These are phyloP conservation scores for Kuraishia capsulata DNA, from an alignment of 805 yeast genomes.

Conservation along the genomic window DNA sequence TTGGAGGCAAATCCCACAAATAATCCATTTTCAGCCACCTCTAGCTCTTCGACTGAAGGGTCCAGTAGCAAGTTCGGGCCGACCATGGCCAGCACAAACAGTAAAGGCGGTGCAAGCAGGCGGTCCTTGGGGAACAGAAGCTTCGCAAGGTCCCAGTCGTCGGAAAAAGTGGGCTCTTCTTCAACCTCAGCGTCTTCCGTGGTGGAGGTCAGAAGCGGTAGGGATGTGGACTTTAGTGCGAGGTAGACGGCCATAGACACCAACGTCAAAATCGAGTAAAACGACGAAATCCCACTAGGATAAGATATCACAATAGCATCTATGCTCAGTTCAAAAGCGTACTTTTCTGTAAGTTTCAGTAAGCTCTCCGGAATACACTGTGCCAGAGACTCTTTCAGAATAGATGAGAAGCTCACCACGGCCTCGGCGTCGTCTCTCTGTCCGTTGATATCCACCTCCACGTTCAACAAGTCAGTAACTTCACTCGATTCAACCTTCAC, in stretches of 20 bases:
- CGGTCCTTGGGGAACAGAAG: constrained; percentile 30
- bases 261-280: constrained; percentile 42
- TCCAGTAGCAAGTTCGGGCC: constrained; percentile 67
- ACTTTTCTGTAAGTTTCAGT: constrained; percentile 60
- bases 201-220: constrained; percentile 66
- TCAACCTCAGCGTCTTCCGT: constrained; percentile 61
- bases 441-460: constrained; percentile 78
- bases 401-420: constrained; percentile 53
- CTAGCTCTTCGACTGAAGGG: constrained; percentile 85
- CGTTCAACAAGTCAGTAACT: constrained; percentile 47
- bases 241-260: constrained; percentile 73
- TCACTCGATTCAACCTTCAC: constrained; percentile 22
- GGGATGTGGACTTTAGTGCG: constrained; percentile 68
- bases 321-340: constrained; percentile 66
- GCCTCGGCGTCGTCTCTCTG: constrained; percentile 71
- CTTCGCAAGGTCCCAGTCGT: constrained; percentile 65
- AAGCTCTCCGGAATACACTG: constrained; percentile 42
- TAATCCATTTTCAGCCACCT: constrained; percentile 78
- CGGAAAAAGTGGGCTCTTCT: constrained; percentile 86
- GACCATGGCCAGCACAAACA: constrained; percentile 68
- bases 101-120: constrained; percentile 48
- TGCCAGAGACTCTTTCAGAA: constrained; percentile 43
- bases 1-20: constrained; percentile 63
- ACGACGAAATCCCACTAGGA: constrained; percentile 21
- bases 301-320: constrained; percentile 76